A percentile compares a stretch with the other conserved stretches of the same genome.
Conservation (phyloP, 352 stramenopile genomes). For the Globisporangium cederbergense region DNA sequence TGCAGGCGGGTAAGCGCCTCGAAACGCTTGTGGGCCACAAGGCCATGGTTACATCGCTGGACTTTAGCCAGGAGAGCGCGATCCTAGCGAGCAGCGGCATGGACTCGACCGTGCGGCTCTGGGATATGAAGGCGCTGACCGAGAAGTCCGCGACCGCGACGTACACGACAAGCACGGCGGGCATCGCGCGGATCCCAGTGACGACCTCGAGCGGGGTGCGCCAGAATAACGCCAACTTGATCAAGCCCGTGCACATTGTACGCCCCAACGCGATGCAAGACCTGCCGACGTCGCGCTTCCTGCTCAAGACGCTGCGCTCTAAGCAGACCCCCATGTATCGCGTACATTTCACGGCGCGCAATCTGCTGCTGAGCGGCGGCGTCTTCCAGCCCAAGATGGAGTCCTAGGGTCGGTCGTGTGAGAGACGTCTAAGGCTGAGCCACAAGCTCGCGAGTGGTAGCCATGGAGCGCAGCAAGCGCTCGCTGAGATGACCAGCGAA, state of each 20-base stretch:
- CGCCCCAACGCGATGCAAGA: constrained; percentile 49
- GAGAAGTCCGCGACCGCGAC: constrained; percentile 39
- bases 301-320: constrained; percentile 81
- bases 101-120: constrained; percentile 78
- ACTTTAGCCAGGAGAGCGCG: constrained; percentile 76
- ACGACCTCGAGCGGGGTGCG: constrained; percentile 10
- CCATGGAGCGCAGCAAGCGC: neutral
- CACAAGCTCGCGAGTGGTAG: neutral
- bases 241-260: constrained; percentile 58
- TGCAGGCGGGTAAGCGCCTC: constrained; percentile 85
- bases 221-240: constrained; percentile 27
- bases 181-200: constrained; percentile 36
- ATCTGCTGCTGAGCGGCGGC: constrained; percentile 73
- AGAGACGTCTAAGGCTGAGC: neutral
- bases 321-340: constrained; percentile 85
- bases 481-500: neutral
- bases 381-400: constrained; percentile 64
- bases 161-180: constrained; percentile 15
- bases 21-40: constrained; percentile 81
- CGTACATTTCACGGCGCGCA: constrained; percentile 79
- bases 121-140: constrained; percentile 79
- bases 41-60: constrained; percentile 66
- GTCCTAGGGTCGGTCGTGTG: constrained; percentile 20
- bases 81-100: constrained; percentile 72
- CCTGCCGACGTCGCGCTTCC: constrained; percentile 59